A percentile compares a stretch with the other conserved stretches of the same genome.
Evolutionary conservation across 345 rosid genomes (phyloP).

Genomic region (Eucalyptus grandis): DNA sequence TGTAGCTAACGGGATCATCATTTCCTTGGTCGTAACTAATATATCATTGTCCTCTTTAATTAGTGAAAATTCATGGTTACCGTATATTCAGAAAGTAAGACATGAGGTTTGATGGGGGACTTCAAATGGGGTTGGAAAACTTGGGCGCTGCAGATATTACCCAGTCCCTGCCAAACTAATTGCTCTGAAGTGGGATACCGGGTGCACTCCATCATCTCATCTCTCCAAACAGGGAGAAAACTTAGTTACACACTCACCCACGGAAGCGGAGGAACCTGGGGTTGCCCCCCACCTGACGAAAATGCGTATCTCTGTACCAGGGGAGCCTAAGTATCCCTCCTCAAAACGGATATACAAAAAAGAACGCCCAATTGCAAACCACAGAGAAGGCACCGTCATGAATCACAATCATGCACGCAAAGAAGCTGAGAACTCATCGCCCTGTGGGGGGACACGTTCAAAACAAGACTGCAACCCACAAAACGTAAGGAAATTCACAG

Average conservation of each 20-base stretch:
- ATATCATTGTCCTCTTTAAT: not conserved
- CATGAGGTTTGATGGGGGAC: not conserved
- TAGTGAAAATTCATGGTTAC: not conserved
- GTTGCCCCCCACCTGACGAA: not conserved
- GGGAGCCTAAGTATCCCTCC: not conserved
- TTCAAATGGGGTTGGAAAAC: not conserved
- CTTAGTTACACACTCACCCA: not conserved
- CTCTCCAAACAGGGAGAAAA: not conserved
- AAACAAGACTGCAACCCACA: not conserved
- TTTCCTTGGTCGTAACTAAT: not conserved
- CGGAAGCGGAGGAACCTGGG: not conserved
- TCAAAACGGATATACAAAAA: not conserved
- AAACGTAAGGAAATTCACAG: not conserved
- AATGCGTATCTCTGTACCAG: not conserved
- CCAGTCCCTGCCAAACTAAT: not conserved
- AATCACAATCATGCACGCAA: not conserved
- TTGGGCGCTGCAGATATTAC: not conserved
- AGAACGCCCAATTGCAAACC: not conserved
- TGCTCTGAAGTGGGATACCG: not conserved
- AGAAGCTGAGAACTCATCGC: not conserved
- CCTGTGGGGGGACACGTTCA: not conserved
- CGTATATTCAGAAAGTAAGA: not conserved
- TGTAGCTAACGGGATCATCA: not conserved
- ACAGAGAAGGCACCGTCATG: not conserved
- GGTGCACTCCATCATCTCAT: not conserved